phyloP scores from a whole-genome alignment of 129 eudicot species.

The Helianthus annuus region DNA sequence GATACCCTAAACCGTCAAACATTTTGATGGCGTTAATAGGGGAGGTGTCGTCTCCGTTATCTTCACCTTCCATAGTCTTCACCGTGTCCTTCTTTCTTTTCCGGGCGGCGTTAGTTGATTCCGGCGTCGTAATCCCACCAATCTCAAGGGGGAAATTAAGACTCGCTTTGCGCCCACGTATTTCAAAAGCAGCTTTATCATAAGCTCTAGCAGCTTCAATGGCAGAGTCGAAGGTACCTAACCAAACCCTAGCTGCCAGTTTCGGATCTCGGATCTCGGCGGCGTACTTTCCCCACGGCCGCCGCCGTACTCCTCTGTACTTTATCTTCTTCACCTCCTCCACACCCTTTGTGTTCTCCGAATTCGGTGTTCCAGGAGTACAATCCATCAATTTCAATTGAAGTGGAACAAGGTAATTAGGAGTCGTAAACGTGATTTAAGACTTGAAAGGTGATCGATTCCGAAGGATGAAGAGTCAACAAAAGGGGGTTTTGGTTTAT shows the following conservation, averaged over 20 bases:
- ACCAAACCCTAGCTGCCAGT: constrained; percentile 26
- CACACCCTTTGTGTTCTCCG: not conserved
- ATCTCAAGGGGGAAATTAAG: constrained; percentile 27
- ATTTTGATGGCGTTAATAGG: constrained; percentile 4
- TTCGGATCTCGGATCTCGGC: constrained; percentile 42
- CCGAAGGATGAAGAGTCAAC: not conserved
- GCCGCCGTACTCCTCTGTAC: constrained; percentile 35
- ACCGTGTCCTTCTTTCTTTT: not conserved
- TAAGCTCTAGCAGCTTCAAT: constrained; percentile 30
- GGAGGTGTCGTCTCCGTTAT: not conserved
- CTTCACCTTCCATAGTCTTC: not conserved
- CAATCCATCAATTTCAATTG: too few relatives aligned
- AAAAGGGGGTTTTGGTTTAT: not conserved
- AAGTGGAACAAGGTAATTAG: not conserved
- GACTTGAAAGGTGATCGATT: not conserved
- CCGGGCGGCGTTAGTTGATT: not conserved
- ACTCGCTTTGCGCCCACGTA: constrained; percentile 20
- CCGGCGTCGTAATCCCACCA: not conserved
- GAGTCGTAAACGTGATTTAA: not conserved
- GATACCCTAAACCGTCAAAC: constrained; percentile 15
- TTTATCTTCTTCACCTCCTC: constrained; percentile 1
- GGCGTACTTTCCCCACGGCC: constrained; percentile 40
- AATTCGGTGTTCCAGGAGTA: constrained; percentile 2
- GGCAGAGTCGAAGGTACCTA: constrained; percentile 26
- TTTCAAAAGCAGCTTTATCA: constrained; percentile 28